These are phyloP conservation scores for Termitomyces eurrhizus DNA, from an alignment of 768 basidiomycete species.

Conservation along the genomic window DNA sequence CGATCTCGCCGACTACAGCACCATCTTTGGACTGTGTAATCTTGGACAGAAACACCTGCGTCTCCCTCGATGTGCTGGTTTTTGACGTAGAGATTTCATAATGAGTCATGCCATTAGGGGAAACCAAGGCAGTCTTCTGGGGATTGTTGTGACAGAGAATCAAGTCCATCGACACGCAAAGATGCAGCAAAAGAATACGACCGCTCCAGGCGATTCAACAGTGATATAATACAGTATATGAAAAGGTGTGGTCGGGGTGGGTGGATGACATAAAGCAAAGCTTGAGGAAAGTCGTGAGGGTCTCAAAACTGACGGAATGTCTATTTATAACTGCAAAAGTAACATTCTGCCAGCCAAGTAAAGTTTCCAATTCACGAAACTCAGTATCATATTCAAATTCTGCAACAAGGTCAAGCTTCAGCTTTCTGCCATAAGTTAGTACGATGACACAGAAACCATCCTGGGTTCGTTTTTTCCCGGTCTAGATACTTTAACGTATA, in stretches of 20 bases:
- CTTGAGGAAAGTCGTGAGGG: background rate
- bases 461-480: background rate
- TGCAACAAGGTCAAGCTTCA: background rate
- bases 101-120: constrained; percentile 45
- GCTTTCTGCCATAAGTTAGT: background rate
- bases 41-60: constrained; percentile 29
- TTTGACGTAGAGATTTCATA: constrained; percentile 44
- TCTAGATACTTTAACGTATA: background rate
- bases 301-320: background rate
- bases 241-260: background rate
- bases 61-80: constrained; percentile 12
- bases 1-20: constrained; percentile 46
- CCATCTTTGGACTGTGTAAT: constrained; percentile 38
- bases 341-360: background rate
- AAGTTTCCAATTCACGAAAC: background rate
- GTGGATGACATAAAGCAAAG: background rate
- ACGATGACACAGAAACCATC: background rate
- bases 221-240: background rate
- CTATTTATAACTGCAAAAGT: background rate
- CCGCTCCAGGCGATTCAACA: constrained; percentile 10
- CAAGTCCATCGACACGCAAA: constrained; percentile 37
- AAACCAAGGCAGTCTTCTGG: constrained; percentile 44
- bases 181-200: background rate
- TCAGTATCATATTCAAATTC: background rate
- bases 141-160: constrained; percentile 51